These are phyloP conservation scores for Ceratobasidium sp. DNA, from an alignment of 1,284 basidiomycete species.

Conservation along the genomic window DNA sequence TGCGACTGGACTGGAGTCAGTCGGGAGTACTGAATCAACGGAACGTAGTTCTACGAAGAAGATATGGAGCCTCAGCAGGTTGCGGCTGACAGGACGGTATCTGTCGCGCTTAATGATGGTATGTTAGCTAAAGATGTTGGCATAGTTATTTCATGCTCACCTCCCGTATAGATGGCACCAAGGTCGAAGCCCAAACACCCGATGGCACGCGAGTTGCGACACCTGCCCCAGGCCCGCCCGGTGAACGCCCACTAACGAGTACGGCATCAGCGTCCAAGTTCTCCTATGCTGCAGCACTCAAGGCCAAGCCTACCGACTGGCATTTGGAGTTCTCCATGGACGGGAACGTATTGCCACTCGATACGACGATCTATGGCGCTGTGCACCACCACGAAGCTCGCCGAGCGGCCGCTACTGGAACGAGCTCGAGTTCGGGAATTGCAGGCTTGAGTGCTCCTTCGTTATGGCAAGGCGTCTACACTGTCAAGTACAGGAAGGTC, in stretches of 20 bases:
- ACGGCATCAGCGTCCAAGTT: slow-evolving; percentile 53
- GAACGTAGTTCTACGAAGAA: slow-evolving; percentile 25
- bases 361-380: slow-evolving; percentile 94
- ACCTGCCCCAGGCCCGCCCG: slow-evolving; percentile 63
- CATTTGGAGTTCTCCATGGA: slow-evolving; percentile 96
- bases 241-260: slow-evolving; percentile 42
- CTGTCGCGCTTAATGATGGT: slow-evolving; percentile 83
- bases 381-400: slow-evolving; percentile 87
- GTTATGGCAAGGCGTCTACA: slow-evolving; percentile 90
- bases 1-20: background rate
- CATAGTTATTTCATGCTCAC: slow-evolving; percentile 10
- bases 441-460: slow-evolving; percentile 61
- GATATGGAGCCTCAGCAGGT: slow-evolving; percentile 32
- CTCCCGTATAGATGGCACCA: slow-evolving; percentile 73
- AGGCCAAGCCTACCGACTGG: slow-evolving; percentile 92
- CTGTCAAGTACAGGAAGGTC: slow-evolving; percentile 92
- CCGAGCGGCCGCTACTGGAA: slow-evolving; percentile 56
- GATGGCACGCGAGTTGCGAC: slow-evolving; percentile 94
- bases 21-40: background rate
- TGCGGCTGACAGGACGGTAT: slow-evolving; percentile 80
- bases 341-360: slow-evolving; percentile 79
- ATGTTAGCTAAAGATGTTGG: slow-evolving; percentile 40
- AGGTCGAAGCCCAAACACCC: slow-evolving; percentile 93
- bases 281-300: slow-evolving; percentile 94
- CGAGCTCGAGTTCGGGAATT: slow-evolving; percentile 51